These are phyloP conservation scores for Penicillium italicum DNA, from an alignment of 2,329 filamentous ascomycete species.

Conservation along the genomic window DNA sequence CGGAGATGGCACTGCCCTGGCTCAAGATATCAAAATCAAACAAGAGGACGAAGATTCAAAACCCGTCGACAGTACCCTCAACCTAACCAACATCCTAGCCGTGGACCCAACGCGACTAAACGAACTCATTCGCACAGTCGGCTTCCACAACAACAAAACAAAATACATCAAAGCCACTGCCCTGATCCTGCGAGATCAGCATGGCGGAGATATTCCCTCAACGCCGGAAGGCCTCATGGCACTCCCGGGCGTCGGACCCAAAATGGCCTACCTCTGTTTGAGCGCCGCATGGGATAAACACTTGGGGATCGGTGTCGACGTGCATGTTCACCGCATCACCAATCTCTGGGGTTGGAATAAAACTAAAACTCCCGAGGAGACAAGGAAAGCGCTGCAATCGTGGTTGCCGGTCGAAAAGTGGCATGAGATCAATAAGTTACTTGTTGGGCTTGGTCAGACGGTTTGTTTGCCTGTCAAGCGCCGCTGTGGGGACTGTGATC, in stretches of 20 bases:
- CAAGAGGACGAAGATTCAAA: slow-evolving; percentile 20
- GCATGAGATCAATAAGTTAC: slow-evolving; percentile 86
- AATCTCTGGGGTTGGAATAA: slow-evolving; percentile 92
- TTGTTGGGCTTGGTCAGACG: slow-evolving; percentile 85
- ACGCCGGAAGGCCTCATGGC: slow-evolving; percentile 71
- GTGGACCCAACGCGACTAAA: slow-evolving; percentile 66
- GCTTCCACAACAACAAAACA: slow-evolving; percentile 94
- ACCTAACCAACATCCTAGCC: slow-evolving; percentile 71
- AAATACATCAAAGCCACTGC: slow-evolving; percentile 75
- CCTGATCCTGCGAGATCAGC: slow-evolving; percentile 66
- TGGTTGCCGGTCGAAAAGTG: slow-evolving; percentile 84
- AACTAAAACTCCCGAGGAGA: slow-evolving; percentile 78
- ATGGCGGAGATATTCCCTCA: slow-evolving; percentile 72
- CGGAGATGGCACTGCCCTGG: slow-evolving; percentile 27
- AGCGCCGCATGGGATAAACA: slow-evolving; percentile 67
- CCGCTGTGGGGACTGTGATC: slow-evolving; percentile 79
- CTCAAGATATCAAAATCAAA: slow-evolving; percentile 22
- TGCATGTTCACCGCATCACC: slow-evolving; percentile 91
- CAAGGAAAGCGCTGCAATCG: slow-evolving; percentile 66
- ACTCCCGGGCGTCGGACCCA: slow-evolving; percentile 84
- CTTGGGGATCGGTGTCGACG: slow-evolving; percentile 85
- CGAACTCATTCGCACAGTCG: slow-evolving; percentile 74
- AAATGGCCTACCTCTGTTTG: slow-evolving; percentile 90
- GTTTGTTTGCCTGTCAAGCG: slow-evolving; percentile 77
- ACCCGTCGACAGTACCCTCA: slow-evolving; percentile 53